These are phyloP conservation scores for Stentor coeruleus DNA, from an alignment of 73 alveolate genomes.

Conservation along the genomic window DNA sequence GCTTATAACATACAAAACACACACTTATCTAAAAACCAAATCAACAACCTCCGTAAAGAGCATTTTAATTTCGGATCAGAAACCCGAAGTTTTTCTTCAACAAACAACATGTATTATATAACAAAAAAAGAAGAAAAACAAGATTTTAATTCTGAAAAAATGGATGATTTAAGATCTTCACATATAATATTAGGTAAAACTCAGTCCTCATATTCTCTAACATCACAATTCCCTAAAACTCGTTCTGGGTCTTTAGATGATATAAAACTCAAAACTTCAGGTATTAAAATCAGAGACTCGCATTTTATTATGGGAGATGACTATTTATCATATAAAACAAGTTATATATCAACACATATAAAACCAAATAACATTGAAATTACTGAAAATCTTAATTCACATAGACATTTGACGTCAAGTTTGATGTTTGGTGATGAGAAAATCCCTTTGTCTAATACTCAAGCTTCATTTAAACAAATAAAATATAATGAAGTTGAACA, in stretches of 20 bases:
- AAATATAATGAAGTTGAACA: not conserved
- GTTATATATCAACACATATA: not conserved
- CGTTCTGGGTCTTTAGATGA: too few relatives aligned
- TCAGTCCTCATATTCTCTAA: not conserved
- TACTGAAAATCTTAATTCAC: not conserved
- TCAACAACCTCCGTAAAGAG: too few relatives aligned
- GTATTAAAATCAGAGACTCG: not conserved
- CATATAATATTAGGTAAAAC: not conserved
- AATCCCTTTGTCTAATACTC: not conserved
- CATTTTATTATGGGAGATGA: not conserved
- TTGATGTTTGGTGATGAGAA: not conserved
- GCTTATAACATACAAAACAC: not conserved
- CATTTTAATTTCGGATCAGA: not conserved
- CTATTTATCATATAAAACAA: not conserved
- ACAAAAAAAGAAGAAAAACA: not conserved
- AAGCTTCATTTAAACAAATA: not conserved
- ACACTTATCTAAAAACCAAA: not conserved
- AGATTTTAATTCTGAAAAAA: not conserved
- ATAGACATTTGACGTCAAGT: not conserved
- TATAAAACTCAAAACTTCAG: too few relatives aligned
- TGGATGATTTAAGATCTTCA: slow-evolving; percentile 4
- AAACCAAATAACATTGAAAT: not conserved
- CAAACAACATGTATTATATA: not conserved
- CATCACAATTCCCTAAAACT: too few relatives aligned
- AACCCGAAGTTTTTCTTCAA: not conserved